Conservation (phyloP, 1,284 basidiomycete genomes). For the Salmacisia buchloeana region DNA sequence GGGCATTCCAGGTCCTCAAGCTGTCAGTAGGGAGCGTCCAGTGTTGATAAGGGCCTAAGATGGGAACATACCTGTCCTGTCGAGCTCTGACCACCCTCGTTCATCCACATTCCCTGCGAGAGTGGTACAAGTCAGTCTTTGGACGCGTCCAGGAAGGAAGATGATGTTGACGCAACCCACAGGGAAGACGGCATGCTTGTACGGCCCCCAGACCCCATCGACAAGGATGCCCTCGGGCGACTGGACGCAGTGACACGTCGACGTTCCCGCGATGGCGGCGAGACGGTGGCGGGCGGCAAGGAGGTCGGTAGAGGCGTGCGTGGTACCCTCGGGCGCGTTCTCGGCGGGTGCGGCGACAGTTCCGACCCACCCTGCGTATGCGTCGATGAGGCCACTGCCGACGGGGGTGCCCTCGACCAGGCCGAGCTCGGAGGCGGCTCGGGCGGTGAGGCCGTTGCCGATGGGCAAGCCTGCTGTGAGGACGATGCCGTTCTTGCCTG, state of each 20-base stretch:
- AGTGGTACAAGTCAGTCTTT: neutral
- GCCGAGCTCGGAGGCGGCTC: conserved; percentile 78
- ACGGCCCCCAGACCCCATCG: conserved; percentile 92
- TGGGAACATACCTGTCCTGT: conserved; percentile 73
- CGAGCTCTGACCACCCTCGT: conserved; percentile 95
- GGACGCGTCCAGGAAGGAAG: neutral
- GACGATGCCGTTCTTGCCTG: conserved; percentile 60
- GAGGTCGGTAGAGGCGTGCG: conserved; percentile 42
- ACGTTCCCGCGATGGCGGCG: conserved; percentile 90
- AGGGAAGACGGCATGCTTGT: conserved; percentile 80
- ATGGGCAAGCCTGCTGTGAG: conserved; percentile 89
- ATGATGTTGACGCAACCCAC: conserved; percentile 50
- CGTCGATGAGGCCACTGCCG: conserved; percentile 90
- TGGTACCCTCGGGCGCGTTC: conserved; percentile 52
- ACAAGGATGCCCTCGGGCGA: conserved; percentile 72
- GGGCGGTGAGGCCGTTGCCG: conserved; percentile 71
- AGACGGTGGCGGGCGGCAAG: conserved; percentile 60
- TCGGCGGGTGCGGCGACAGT: conserved; percentile 78
- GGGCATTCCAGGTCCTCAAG: conserved; percentile 10
- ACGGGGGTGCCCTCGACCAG: conserved; percentile 83
- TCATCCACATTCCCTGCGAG: conserved; percentile 67
- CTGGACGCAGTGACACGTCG: conserved; percentile 83
- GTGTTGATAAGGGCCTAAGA: no score
- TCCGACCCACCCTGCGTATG: conserved; percentile 98
- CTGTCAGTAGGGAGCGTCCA: no score